Conservation (phyloP, 257 asterid genomes). For the Nicotiana knightiana region DNA sequence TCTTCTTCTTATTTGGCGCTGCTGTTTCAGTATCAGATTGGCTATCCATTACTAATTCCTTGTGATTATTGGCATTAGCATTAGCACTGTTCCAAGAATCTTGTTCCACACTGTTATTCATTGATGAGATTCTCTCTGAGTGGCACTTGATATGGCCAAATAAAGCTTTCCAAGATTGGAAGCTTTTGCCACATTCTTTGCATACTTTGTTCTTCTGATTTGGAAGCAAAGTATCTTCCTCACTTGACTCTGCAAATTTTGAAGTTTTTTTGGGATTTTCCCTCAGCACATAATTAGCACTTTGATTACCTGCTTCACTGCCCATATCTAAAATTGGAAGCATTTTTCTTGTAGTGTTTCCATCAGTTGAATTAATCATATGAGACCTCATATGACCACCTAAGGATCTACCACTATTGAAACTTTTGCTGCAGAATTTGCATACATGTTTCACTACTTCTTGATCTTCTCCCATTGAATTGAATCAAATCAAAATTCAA, state of each 20-base stretch:
- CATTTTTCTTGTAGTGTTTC: slow-evolving; percentile 15
- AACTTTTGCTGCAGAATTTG: slow-evolving; percentile 63
- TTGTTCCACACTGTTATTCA: slow-evolving; percentile 9
- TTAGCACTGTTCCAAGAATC: slow-evolving; percentile 36
- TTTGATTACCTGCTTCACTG: not conserved
- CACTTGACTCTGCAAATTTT: slow-evolving; percentile 19
- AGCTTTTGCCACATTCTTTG: slow-evolving; percentile 73
- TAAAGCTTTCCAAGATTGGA: slow-evolving; percentile 78
- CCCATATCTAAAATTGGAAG: not conserved
- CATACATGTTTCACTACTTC: slow-evolving; percentile 39
- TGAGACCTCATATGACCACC: slow-evolving; percentile 93
- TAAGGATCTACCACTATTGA: slow-evolving; percentile 57
- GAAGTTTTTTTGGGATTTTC: slow-evolving; percentile 34
- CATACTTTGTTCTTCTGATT: slow-evolving; percentile 31
- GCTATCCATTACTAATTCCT: slow-evolving; percentile 24
- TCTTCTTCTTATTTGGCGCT: slow-evolving; percentile 40
- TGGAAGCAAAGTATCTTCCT: slow-evolving; percentile 22
- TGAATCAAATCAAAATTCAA: not conserved
- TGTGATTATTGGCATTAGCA: not conserved
- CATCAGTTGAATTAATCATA: slow-evolving; percentile 41
- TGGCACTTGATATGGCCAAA: slow-evolving; percentile 92
- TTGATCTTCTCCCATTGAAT: slow-evolving; percentile 31
- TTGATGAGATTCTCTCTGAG: slow-evolving; percentile 31
- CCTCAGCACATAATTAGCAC: slow-evolving; percentile 11
- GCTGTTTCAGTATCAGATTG: slow-evolving; percentile 46